phyloP scores from a whole-genome alignment of 2,329 filamentous ascomycete species.

The Alternaria burnsii region DNA sequence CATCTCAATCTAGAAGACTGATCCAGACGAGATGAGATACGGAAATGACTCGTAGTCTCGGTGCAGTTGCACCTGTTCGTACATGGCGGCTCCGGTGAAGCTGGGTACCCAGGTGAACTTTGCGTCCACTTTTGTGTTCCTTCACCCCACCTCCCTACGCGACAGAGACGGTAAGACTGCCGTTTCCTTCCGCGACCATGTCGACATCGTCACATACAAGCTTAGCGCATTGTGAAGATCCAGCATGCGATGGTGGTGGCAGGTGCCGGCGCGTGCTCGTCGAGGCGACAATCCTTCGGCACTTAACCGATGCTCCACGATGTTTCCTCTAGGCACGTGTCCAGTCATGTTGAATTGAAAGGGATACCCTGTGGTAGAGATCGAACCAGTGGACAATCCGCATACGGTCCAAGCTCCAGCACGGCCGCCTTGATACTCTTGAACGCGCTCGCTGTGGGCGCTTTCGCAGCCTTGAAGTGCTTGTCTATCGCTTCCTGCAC shows the following conservation, averaged over 20 bases:
- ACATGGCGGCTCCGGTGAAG: background rate
- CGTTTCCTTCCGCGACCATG: background rate
- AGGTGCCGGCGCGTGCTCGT: conserved; percentile 2
- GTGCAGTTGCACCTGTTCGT: conserved; percentile 3
- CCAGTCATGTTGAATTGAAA: background rate
- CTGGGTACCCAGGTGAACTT: background rate
- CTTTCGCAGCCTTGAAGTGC: background rate
- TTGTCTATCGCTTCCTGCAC: background rate
- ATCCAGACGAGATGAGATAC: conserved; percentile 16
- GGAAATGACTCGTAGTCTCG: conserved; percentile 17
- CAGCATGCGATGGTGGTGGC: background rate
- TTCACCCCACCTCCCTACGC: background rate
- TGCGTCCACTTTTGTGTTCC: background rate
- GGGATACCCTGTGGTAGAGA: background rate
- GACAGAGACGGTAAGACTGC: background rate
- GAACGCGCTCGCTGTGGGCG: background rate
- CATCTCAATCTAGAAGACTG: conserved; percentile 21
- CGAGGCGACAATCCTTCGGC: conserved; percentile 3
- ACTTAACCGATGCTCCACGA: conserved; percentile 3
- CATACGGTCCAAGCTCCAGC: background rate
- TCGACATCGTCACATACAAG: conserved; percentile 3
- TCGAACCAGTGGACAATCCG: background rate
- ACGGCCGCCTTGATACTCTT: background rate
- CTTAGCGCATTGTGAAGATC: background rate
- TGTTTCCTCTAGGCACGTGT: background rate